phyloP scores from a whole-genome alignment of 495 filamentous ascomycete species.

The Neurospora sp. region DNA sequence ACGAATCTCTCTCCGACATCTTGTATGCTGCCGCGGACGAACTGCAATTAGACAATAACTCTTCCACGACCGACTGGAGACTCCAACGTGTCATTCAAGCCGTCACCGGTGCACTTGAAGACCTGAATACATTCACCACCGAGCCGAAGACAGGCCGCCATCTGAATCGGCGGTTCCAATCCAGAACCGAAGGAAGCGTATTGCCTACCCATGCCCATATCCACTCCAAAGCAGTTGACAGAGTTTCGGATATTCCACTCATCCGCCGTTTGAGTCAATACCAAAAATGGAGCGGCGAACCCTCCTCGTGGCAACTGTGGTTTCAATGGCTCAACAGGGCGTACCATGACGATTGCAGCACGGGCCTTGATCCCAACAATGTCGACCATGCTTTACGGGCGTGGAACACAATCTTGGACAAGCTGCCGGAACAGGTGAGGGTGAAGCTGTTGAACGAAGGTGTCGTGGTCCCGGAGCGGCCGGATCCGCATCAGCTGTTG shows the following conservation, averaged over 20 bases:
- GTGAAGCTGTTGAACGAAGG: neutral
- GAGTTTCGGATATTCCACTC: neutral
- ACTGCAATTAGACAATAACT: fast-evolving
- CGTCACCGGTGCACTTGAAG: neutral
- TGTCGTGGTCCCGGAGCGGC: neutral
- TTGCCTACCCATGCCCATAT: neutral
- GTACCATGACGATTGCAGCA: neutral
- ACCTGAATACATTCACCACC: neutral
- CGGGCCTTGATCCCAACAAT: neutral
- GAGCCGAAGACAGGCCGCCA: neutral
- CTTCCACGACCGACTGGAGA: neutral
- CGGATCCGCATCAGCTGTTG: neutral
- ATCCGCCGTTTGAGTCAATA: neutral
- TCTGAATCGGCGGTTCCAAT: neutral
- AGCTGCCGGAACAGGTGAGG: neutral
- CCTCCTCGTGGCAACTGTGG: neutral
- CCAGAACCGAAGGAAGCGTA: neutral
- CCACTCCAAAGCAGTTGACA: neutral
- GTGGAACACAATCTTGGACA: neutral
- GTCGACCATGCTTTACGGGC: neutral
- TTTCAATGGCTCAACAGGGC: neutral
- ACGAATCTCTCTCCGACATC: neutral
- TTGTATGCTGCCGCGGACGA: neutral
- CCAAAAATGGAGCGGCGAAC: neutral
- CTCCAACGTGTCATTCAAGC: neutral